Evolutionary conservation across 2,329 filamentous ascomycete genomes (phyloP), one percentile per base, ranked within the genome.

Genomic region (Aspergillus japonicus): DNA sequence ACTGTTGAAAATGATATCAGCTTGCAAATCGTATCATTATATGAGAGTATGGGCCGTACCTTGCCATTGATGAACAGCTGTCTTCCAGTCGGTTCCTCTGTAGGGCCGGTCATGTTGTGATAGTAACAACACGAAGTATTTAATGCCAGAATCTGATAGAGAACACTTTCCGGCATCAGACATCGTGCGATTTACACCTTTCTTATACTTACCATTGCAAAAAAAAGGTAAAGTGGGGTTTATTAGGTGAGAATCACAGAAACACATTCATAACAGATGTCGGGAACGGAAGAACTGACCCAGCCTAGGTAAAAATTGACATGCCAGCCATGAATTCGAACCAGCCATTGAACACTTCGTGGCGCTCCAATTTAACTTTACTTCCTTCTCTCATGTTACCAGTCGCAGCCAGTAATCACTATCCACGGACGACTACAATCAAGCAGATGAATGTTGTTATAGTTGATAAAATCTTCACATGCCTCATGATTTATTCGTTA

Each of bases 11-110:
- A 23, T 5, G 12, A 26, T 54, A n/a, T 2, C 8, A 12, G 4
- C 35, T 51, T 44, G 44, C 19, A 16, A 31, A 6, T 21, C 4
- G n/a, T 12, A 31, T 26, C 16, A 14, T 53, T 14, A 8, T 19
- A 55, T 29, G 0, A 29, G 12, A n/a, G 14, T 10, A 35, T 29
- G 10, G 24, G 3, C 26, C 24, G 16, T 66, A 73, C 72, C 64
- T 73, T 64, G 56, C 68, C 68, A 49, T 73, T 71, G 53, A 74
- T 73, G 53, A 74, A 75, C 19, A 75, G 61, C 12, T 71, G 65
- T 53, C 70, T 73, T 58, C 74, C 72, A 19, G 73, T 71, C 8
- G 64, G 54, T 35, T 50, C 33, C 23, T 47, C 24, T 23, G 35
- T 24, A 4, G 49, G 47, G 14, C 56, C 26, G 29, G 26, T 58